Percentiles rank a stretch among this genome's conserved stretches.
phyloP scores from a whole-genome alignment of 2,329 filamentous ascomycete species.

The Sphaceloma murrayae region DNA sequence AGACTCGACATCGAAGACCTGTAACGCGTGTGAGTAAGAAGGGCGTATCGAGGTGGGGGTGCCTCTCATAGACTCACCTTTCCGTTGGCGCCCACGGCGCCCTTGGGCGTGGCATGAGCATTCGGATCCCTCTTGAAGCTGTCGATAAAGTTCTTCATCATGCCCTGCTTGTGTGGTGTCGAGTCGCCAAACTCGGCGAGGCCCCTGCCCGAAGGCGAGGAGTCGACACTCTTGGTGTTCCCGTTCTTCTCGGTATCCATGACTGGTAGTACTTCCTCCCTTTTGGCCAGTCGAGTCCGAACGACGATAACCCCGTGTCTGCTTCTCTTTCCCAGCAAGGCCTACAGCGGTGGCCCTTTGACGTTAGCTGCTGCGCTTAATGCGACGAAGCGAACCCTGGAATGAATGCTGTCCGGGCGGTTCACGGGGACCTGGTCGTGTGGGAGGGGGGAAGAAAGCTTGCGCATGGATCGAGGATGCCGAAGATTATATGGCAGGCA shows the following conservation, averaged over 20 bases:
- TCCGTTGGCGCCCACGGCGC: conserved; percentile 42
- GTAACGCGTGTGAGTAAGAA: too few relatives aligned
- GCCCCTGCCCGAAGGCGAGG: conserved; percentile 6
- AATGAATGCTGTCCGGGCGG: too few relatives aligned
- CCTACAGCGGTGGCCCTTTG: too few relatives aligned
- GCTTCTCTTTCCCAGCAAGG: too few relatives aligned
- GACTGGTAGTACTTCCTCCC: background rate
- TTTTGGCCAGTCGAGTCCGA: background rate
- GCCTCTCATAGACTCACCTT: conserved; percentile 23
- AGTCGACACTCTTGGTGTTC: conserved; percentile 13
- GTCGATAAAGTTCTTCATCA: conserved; percentile 40
- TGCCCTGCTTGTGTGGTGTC: conserved; percentile 1
- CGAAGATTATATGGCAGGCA: too few relatives aligned
- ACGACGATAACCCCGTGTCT: too few relatives aligned
- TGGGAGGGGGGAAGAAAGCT: too few relatives aligned
- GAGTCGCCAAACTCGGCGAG: conserved; percentile 3
- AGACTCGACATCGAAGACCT: conserved; percentile 53
- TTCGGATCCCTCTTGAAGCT: conserved; percentile 55
- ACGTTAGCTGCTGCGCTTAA: too few relatives aligned
- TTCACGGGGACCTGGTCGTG: background rate
- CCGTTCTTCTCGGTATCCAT: conserved; percentile 15
- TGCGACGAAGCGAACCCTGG: too few relatives aligned
- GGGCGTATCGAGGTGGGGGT: background rate
- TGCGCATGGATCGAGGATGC: too few relatives aligned
- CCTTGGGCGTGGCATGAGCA: conserved; percentile 42